Conservation (phyloP, 768 basidiomycete genomes). For the Phylloporus sp. region DNA sequence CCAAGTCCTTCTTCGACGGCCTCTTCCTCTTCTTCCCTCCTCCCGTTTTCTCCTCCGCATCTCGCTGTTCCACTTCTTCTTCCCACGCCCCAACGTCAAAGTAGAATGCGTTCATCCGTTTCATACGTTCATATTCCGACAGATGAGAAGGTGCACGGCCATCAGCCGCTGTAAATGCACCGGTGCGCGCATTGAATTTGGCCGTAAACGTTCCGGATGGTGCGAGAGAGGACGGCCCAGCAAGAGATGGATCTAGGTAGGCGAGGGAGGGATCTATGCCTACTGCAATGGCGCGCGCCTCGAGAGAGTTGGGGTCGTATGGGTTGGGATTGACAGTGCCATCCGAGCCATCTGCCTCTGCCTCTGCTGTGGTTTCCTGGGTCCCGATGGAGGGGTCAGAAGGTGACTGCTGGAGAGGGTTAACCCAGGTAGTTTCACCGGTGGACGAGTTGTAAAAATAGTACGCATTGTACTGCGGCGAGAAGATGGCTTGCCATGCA, state of each 20-base stretch:
- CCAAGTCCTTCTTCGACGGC: constrained; percentile 81
- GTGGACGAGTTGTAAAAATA: constrained; percentile 80
- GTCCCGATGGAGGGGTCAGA: constrained; percentile 19
- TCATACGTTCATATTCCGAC: constrained; percentile 74
- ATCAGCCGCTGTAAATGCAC: constrained; percentile 63
- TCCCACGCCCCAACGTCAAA: constrained; percentile 85
- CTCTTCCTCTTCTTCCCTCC: constrained; percentile 71
- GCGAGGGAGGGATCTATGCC: constrained; percentile 85
- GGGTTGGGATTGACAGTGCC: constrained; percentile 14
- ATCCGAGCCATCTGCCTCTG: constrained; percentile 22
- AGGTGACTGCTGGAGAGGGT: constrained; percentile 54
- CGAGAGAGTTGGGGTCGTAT: constrained; percentile 43
- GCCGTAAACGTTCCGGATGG: constrained; percentile 52
- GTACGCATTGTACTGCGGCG: constrained; percentile 73
- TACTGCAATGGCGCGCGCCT: constrained; percentile 69
- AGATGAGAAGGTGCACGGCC: constrained; percentile 72
- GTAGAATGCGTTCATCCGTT: constrained; percentile 83
- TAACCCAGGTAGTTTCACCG: constrained; percentile 80
- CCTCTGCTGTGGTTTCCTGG: constrained; percentile 18
- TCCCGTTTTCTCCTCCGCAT: constrained; percentile 45
- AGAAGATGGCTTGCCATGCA: constrained; percentile 80
- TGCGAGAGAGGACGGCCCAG: constrained; percentile 28
- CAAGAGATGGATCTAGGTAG: constrained; percentile 71
- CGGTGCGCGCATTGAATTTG: constrained; percentile 80
- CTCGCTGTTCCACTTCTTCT: constrained; percentile 52